These are phyloP conservation scores for Silene noctiflora DNA, from an alignment of 179 eudicot species.

Conservation along the genomic window DNA sequence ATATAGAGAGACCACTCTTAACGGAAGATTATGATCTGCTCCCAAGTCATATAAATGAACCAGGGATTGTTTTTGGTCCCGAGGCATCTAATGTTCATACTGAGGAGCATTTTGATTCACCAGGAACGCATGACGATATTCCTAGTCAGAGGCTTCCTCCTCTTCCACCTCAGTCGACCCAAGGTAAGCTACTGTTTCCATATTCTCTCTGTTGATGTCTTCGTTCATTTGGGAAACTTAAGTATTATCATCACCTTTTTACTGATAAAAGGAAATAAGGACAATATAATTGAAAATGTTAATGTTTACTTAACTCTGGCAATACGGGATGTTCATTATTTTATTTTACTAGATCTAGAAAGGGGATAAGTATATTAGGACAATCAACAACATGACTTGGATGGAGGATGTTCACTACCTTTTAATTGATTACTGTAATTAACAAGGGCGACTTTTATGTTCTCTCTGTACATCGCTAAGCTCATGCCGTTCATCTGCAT, in stretches of 20 bases:
- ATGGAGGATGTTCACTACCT: background rate
- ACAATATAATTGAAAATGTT: background rate
- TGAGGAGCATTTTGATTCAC: slow-evolving; percentile 39
- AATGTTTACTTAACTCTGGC: background rate
- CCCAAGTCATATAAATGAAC: slow-evolving; percentile 43
- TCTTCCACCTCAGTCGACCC: slow-evolving; percentile 45
- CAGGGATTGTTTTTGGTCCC: slow-evolving; percentile 28
- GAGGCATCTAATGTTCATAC: slow-evolving; percentile 37
- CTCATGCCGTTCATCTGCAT: background rate
- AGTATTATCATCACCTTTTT: background rate
- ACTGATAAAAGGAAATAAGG: background rate
- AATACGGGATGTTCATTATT: background rate
- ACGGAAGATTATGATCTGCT: slow-evolving; percentile 45
- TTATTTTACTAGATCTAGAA: no score
- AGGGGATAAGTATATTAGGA: background rate
- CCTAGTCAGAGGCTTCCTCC: slow-evolving; percentile 45
- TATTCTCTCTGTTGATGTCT: slow-evolving; percentile 9
- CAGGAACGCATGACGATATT: slow-evolving; percentile 42
- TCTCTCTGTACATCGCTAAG: slow-evolving; percentile 1
- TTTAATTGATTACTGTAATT: background rate
- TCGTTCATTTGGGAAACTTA: background rate
- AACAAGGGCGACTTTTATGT: background rate
- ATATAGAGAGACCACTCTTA: slow-evolving; percentile 81
- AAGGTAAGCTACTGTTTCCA: slow-evolving; percentile 42
- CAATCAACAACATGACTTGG: no score